These are phyloP conservation scores for Leishmania turanica DNA, from an alignment of 208 protist species.

Conservation along the genomic window DNA sequence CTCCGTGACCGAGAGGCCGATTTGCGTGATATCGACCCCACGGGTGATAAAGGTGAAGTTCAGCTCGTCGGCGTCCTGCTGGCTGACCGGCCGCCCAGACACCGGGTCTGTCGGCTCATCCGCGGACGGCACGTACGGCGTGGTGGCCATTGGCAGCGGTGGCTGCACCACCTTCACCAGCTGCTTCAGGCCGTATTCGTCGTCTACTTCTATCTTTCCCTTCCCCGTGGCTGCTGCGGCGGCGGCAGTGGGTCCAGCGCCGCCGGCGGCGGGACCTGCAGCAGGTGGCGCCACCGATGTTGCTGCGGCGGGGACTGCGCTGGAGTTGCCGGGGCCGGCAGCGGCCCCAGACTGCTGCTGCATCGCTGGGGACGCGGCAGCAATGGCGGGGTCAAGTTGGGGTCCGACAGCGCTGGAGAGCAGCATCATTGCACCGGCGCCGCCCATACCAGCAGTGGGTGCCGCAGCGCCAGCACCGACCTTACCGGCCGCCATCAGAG, in stretches of 20 bases:
- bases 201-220: constrained; percentile 60
- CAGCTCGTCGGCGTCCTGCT: constrained; percentile 49
- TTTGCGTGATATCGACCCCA: constrained; percentile 73
- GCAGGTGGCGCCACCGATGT: neutral
- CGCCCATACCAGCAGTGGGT: neutral
- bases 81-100: constrained; percentile 42
- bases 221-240: constrained; percentile 8
- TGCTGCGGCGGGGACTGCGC: constrained; percentile 5
- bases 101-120: constrained; percentile 36
- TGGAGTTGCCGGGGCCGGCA: constrained; percentile 18
- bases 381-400: constrained; percentile 31
- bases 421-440: constrained; percentile 12
- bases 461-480: neutral
- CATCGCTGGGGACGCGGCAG: constrained; percentile 21
- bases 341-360: constrained; percentile 4
- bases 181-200: constrained; percentile 68
- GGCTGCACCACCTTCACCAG: constrained; percentile 48
- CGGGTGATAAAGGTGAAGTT: constrained; percentile 75
- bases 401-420: constrained; percentile 17
- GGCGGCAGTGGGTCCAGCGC: neutral
- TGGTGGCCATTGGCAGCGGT: constrained; percentile 37
- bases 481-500: constrained; percentile 20
- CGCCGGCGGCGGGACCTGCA: neutral
- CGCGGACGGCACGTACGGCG: constrained; percentile 25
- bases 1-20: constrained; percentile 69